A percentile compares a stretch with the other conserved stretches of the same genome.
Evolutionary conservation across 208 protist species (phyloP).

Genomic region (Leishmania tropica): DNA sequence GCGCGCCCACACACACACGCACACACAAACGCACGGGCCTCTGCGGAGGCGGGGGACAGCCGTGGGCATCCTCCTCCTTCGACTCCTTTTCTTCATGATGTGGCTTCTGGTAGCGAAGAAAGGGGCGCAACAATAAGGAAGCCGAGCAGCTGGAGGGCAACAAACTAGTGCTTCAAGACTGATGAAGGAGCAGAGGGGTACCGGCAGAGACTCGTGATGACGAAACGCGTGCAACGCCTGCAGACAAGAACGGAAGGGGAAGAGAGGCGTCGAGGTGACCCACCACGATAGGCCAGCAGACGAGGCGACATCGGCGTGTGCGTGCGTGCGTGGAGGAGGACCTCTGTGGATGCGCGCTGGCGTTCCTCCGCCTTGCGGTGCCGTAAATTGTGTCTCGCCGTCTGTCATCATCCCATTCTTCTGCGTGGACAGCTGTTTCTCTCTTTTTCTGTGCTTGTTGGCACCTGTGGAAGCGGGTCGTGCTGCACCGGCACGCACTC

Average conservation of each 20-base stretch:
- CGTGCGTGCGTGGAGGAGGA: neutral
- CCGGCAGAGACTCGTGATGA: neutral
- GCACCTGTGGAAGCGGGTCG: neutral
- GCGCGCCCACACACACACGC: neutral
- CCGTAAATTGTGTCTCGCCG: neutral
- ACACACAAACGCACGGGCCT: neutral
- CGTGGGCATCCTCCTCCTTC: neutral
- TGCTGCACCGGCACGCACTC: neutral
- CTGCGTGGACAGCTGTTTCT: neutral
- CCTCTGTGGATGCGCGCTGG: neutral
- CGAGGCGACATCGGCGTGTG: neutral
- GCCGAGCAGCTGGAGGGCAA: neutral
- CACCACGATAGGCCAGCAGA: neutral
- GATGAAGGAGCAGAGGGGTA: neutral
- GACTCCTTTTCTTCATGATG: neutral
- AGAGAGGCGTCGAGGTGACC: too few species aligned
- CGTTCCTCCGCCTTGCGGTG: neutral
- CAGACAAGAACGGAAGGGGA: neutral
- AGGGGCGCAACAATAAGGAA: neutral
- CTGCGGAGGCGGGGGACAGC: neutral
- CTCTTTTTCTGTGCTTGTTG: neutral
- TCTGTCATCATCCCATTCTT: neutral
- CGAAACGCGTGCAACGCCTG: neutral
- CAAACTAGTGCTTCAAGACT: neutral
- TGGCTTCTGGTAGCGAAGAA: neutral